These are phyloP conservation scores for Mesotaenium endlicherianum DNA, from an alignment of 139 green algal species.

Conservation along the genomic window DNA sequence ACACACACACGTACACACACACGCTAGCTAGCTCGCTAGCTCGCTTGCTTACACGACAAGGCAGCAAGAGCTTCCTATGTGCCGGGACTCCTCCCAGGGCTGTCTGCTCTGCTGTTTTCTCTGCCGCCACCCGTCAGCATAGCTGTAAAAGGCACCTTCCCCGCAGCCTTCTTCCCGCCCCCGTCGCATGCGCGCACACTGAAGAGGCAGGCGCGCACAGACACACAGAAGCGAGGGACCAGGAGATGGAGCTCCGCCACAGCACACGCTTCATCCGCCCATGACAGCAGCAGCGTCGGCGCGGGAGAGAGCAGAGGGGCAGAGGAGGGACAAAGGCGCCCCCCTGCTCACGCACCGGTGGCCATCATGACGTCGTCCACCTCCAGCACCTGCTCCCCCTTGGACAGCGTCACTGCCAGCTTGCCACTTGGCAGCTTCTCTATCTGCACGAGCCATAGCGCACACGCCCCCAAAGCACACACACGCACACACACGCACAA, in stretches of 20 bases:
- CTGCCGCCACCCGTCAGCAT: no score
- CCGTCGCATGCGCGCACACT: no score
- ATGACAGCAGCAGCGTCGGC: background rate
- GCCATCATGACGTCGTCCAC: constrained; percentile 78
- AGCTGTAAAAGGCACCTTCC: no score
- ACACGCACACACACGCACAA: background rate
- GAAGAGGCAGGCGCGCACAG: background rate
- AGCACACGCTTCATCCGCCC: background rate
- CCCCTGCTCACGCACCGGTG: constrained; percentile 60
- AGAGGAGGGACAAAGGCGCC: background rate
- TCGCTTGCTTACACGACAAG: no score
- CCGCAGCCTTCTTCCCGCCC: no score
- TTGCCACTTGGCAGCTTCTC: constrained; percentile 44
- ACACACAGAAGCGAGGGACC: background rate
- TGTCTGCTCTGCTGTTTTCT: no score
- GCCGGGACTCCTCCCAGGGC: no score
- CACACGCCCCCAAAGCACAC: background rate
- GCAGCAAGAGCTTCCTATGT: no score
- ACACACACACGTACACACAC: no score
- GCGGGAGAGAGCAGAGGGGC: background rate
- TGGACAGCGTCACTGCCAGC: constrained; percentile 38
- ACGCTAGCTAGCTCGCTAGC: no score
- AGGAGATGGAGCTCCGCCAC: background rate
- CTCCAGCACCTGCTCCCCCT: constrained; percentile 50
- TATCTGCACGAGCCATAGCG: constrained; percentile 23